Percentiles rank a stretch among this genome's conserved stretches.
These are phyloP conservation scores for Saxispiralis lemnorum DNA, from an alignment of 495 filamentous ascomycete genomes.

Conservation along the genomic window DNA sequence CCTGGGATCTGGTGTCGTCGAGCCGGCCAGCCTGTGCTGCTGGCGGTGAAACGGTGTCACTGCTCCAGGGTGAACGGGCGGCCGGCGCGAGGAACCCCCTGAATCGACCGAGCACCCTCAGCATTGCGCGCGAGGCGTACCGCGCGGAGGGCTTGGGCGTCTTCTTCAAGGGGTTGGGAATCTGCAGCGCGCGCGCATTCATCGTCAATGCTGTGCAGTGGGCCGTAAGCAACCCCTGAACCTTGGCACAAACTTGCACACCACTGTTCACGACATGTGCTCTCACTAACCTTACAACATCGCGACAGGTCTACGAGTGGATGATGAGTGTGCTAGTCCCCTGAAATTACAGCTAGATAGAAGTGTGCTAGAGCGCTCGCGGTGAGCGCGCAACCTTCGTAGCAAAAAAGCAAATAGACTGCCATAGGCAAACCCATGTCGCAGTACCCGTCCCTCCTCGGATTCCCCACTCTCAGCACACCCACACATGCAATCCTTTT, in stretches of 20 bases:
- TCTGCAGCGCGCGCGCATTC: constrained; percentile 71
- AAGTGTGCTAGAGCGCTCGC: background rate
- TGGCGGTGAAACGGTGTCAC: constrained; percentile 5
- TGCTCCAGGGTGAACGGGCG: constrained; percentile 19
- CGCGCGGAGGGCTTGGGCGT: constrained; percentile 40
- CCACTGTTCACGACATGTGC: background rate
- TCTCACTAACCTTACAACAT: background rate
- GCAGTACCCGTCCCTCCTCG: too few relatives aligned
- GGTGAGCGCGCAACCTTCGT: background rate
- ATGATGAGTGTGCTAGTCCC: constrained; percentile 10
- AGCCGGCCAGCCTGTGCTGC: background rate
- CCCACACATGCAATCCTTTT: too few relatives aligned
- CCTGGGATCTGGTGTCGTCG: constrained; percentile 18
- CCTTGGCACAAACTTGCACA: background rate
- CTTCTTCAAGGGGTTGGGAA: constrained; percentile 61
- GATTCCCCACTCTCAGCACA: too few relatives aligned
- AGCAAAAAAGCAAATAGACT: background rate
- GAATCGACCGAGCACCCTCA: constrained; percentile 34
- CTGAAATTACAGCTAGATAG: constrained; percentile 8
- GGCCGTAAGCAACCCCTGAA: constrained; percentile 31
- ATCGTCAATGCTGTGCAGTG: constrained; percentile 71
- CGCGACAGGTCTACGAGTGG: constrained; percentile 14
- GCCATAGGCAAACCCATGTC: too few relatives aligned
- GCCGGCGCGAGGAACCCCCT: constrained; percentile 12
- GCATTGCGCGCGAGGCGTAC: constrained; percentile 47